Evolutionary conservation across 305 asterid genomes (phyloP), one percentile per base, ranked within the genome.

Genomic region (Solanum aculeatissimum): DNA sequence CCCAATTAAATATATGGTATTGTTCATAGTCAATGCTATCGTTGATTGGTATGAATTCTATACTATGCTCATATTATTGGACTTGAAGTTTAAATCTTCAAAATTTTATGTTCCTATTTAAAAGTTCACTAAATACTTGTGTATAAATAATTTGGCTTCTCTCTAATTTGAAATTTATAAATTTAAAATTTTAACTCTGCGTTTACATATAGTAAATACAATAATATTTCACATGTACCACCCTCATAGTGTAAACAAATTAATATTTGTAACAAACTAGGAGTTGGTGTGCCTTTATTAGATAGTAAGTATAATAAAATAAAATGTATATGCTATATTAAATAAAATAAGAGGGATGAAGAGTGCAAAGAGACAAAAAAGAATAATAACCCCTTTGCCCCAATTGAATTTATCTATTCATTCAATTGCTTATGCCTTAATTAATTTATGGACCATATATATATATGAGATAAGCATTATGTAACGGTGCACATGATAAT

Each of bases 351-450:
- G 40, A 35, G 40, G 40, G 55, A 78, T 86, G 53, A 88, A 87
- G 90, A 86, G 84, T 88, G 66, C 90, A 85, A 90, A 83, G 85
- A 86, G 86, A 88, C 91, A 87, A 86, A 88, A 87, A 70, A 83
- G 70, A 85, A 91, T 89, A 89, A 87, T 86, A 32, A 32, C 40
- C 42, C 80, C 27, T 57, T 68, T 57, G 10, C 77, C 74, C 68
- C 84, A 70, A 25, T 49, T 81, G 15, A 53, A 53, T 84, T 87
- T 80, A 79, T 84, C 80, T 35, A 35, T 35, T 93, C 81, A 38
- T 81, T 92, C 88, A 85, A 91, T 87, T 90, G 89, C 83, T 90
- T 85, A 91, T 92, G 92, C 85, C 53, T 81, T 35, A 35, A 35
- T 35, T 35, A 35, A 35, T 35, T 35, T 35, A 35, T 35, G 40